A percentile compares a stretch with the other conserved stretches of the same genome.
Conservation (phyloP, 1,139 yeast genomes). For the Saccharomyces hybrid region DNA sequence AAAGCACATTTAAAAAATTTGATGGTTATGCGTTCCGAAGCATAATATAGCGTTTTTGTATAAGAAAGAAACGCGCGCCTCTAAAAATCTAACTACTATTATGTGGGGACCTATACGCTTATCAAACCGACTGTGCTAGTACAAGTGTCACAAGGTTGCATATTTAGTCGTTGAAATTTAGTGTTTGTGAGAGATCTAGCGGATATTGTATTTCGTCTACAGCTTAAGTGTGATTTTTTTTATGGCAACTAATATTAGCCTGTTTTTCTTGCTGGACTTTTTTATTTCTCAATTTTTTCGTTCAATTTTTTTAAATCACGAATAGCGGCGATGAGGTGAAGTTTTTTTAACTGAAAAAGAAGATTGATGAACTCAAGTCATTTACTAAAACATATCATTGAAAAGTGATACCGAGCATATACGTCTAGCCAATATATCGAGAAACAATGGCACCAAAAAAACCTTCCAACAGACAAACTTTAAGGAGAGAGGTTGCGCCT, state of each 20-base stretch:
- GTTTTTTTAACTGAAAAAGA: not conserved
- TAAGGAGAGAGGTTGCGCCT: conserved; percentile 51
- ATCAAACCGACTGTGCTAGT: not conserved
- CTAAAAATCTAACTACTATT: not conserved
- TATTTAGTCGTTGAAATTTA: not conserved
- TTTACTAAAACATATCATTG: not conserved
- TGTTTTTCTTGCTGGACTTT: not conserved
- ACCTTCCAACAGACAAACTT: conserved; percentile 36
- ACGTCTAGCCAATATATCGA: not conserved
- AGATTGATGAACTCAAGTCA: not conserved
- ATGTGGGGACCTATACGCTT: not conserved
- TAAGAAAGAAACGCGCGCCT: not conserved
- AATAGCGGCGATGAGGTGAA: not conserved
- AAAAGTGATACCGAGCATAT: not conserved
- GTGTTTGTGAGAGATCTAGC: not conserved
- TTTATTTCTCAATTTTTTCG: not conserved
- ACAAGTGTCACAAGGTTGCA: not conserved
- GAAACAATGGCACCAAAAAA: conserved; percentile 12
- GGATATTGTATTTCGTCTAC: not conserved
- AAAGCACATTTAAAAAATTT: not conserved
- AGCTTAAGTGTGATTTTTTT: not conserved
- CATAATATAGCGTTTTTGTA: no score
- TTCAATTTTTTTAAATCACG: not conserved
- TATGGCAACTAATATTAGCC: not conserved
- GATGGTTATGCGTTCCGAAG: not conserved